A percentile compares a stretch with the other conserved stretches of the same genome.
Conservation (phyloP, 2,329 filamentous ascomycete genomes). For the Cadophora sp. region DNA sequence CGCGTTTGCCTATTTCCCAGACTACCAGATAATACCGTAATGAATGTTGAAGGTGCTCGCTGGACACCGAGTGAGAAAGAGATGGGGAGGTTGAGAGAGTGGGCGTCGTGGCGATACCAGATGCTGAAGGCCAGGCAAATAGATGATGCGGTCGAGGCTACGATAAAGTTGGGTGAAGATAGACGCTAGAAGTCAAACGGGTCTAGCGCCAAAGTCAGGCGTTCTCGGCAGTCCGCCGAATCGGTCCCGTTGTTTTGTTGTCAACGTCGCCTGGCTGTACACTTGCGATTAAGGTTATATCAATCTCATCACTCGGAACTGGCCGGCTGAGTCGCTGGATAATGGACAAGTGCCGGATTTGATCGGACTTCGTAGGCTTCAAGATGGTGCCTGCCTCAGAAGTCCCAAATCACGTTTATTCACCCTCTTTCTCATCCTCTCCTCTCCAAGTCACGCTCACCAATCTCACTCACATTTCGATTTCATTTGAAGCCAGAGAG, state of each 20-base stretch:
- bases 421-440: background rate
- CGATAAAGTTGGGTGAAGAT: constrained; percentile 2
- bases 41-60: constrained; percentile 8
- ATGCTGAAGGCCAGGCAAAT: constrained; percentile 18
- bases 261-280: background rate
- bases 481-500: background rate
- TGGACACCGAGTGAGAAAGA: constrained; percentile 4
- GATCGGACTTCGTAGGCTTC: background rate
- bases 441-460: background rate
- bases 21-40: constrained; percentile 16
- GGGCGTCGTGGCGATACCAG: constrained; percentile 17
- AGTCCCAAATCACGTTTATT: too few species aligned
- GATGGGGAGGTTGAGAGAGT: background rate
- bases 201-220: background rate
- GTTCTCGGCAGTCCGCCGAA: background rate
- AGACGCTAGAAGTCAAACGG: background rate
- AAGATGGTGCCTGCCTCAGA: too few species aligned
- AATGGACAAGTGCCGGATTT: background rate
- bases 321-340: background rate
- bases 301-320: background rate
- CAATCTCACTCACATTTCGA: background rate
- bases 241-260: background rate
- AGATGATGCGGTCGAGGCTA: constrained; percentile 23
- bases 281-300: constrained; percentile 13
- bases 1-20: constrained; percentile 1